Conservation (phyloP, 257 asterid species). For the Sherardia arvensis region DNA sequence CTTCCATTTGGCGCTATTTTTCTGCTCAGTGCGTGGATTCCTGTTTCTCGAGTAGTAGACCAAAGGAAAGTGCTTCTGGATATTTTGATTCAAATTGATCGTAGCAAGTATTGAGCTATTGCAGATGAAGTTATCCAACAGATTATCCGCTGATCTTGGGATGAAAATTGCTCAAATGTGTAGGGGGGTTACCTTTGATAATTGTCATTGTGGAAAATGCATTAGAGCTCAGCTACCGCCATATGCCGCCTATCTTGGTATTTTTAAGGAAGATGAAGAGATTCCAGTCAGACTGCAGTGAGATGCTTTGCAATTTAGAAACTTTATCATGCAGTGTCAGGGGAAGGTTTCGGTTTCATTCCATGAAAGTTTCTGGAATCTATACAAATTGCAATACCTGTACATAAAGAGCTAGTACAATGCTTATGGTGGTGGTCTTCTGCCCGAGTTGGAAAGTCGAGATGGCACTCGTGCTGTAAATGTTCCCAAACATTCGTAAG, state of each 20-base stretch:
- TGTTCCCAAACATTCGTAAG: background rate
- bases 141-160: background rate
- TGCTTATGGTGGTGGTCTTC: background rate
- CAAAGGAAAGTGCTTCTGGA: background rate
- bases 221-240: background rate
- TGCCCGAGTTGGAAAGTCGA: background rate
- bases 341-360: background rate
- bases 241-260: constrained; percentile 3
- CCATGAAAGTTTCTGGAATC: background rate
- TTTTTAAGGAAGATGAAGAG: background rate
- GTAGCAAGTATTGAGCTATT: background rate
- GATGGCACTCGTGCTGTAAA: background rate
- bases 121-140: background rate
- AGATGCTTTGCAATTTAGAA: background rate
- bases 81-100: background rate
- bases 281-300: background rate
- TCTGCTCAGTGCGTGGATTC: background rate
- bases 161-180: background rate
- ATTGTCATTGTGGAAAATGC: background rate
- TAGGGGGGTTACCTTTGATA: background rate
- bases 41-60: background rate
- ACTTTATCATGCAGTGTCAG: background rate
- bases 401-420: background rate
- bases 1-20: background rate
- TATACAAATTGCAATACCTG: background rate